phyloP scores from a whole-genome alignment of 2,329 filamentous ascomycete genomes.

The Fusarium hostae region DNA sequence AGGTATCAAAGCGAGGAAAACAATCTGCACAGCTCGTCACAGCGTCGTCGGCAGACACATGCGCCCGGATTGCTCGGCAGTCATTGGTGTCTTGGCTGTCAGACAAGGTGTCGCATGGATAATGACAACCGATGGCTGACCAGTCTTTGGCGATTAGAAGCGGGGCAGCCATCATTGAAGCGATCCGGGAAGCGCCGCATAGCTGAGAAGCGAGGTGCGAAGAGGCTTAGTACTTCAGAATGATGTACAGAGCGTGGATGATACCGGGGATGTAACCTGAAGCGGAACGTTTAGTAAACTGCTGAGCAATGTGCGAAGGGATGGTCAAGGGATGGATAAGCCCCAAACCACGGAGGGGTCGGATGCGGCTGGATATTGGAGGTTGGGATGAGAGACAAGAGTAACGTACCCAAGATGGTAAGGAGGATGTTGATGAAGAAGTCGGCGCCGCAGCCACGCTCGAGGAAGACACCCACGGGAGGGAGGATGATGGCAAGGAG shows the following conservation, averaged over 20 bases:
- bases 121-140: slow-evolving; percentile 21
- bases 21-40: slow-evolving; percentile 25
- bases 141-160: slow-evolving; percentile 22
- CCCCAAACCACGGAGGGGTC: slow-evolving; percentile 53
- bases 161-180: slow-evolving; percentile 27
- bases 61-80: slow-evolving; percentile 32
- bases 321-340: not conserved
- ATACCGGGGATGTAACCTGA: slow-evolving; percentile 78
- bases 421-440: slow-evolving; percentile 93
- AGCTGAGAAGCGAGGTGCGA: slow-evolving; percentile 22
- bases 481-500: slow-evolving; percentile 91
- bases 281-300: slow-evolving; percentile 28
- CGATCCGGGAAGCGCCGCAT: slow-evolving; percentile 17
- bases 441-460: slow-evolving; percentile 88
- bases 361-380: slow-evolving; percentile 41
- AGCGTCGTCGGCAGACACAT: slow-evolving; percentile 2
- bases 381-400: not conserved
- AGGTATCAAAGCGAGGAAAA: slow-evolving; percentile 35
- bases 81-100: slow-evolving; percentile 34
- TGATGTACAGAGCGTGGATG: slow-evolving; percentile 94
- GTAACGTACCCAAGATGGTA: slow-evolving; percentile 72
- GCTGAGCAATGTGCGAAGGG: not conserved
- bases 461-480: slow-evolving; percentile 92
- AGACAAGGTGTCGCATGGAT: slow-evolving; percentile 24
- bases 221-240: slow-evolving; percentile 79